These are phyloP conservation scores for Lentinula boryana DNA, from an alignment of 768 basidiomycete species.

Conservation along the genomic window DNA sequence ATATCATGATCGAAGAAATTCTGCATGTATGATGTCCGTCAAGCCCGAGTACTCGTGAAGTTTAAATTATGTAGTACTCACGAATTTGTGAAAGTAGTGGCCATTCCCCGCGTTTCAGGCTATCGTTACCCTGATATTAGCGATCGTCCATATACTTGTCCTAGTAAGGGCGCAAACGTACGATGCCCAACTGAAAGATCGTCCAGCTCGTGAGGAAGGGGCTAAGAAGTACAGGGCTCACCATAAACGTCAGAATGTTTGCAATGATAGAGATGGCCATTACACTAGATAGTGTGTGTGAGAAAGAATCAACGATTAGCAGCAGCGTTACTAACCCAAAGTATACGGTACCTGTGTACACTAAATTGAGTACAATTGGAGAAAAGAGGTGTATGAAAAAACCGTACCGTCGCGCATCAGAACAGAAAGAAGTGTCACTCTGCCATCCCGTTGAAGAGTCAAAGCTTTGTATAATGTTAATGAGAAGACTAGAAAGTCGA, in stretches of 20 bases:
- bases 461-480: constrained; percentile 16
- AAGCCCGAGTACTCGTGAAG: neutral
- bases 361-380: neutral
- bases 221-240: neutral
- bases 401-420: constrained; percentile 14
- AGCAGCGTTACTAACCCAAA: constrained; percentile 1
- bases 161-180: neutral
- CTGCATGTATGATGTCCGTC: neutral
- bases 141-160: neutral
- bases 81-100: constrained; percentile 6
- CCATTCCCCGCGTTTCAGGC: neutral
- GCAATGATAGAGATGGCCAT: constrained; percentile 1
- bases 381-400: neutral
- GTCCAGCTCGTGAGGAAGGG: neutral
- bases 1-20: constrained; percentile 14
- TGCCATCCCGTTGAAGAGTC: neutral
- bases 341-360: neutral
- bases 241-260: constrained; percentile 3
- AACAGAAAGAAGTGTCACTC: constrained; percentile 7
- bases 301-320: neutral
- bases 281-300: neutral
- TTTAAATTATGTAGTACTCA: neutral
- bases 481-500: constrained; percentile 15
- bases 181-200: neutral
- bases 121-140: neutral